These are phyloP conservation scores for Ophiostoma sp. DNA, from an alignment of 2,329 filamentous ascomycete genomes.

Conservation along the genomic window DNA sequence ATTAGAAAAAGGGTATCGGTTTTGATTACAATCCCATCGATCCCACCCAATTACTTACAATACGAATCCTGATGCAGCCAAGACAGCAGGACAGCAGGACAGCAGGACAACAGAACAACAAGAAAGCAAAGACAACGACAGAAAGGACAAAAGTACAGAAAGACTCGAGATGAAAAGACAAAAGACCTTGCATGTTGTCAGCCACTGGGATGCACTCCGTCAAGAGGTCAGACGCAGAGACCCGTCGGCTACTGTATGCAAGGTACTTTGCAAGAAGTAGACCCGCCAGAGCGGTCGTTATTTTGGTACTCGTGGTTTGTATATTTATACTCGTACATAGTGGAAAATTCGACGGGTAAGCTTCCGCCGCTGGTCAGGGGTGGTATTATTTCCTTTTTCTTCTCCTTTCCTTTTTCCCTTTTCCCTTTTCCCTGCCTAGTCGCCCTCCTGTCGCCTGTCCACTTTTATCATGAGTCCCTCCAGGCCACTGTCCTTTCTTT, in stretches of 20 bases:
- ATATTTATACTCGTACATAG: too few species aligned
- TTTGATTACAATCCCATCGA: not conserved
- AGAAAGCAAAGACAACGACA: not conserved
- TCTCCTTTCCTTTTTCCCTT: not conserved
- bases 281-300: conserved; percentile 2
- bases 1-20: not conserved
- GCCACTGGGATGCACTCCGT: conserved; percentile 8
- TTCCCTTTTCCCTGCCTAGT: not conserved
- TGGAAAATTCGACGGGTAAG: not conserved
- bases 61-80: too few species aligned
- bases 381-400: not conserved
- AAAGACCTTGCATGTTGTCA: conserved; percentile 8
- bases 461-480: not conserved
- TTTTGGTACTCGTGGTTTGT: not conserved
- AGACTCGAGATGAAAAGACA: not conserved
- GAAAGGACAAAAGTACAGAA: not conserved
- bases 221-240: not conserved
- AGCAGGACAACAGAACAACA: too few species aligned
- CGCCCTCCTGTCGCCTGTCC: not conserved
- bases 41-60: too few species aligned
- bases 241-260: not conserved
- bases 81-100: too few species aligned
- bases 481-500: not conserved
- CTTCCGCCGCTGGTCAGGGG: conserved; percentile 7
- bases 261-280: conserved; percentile 2